phyloP scores from a whole-genome alignment of 1,139 yeast species.

The Taphrina flavorubra region DNA sequence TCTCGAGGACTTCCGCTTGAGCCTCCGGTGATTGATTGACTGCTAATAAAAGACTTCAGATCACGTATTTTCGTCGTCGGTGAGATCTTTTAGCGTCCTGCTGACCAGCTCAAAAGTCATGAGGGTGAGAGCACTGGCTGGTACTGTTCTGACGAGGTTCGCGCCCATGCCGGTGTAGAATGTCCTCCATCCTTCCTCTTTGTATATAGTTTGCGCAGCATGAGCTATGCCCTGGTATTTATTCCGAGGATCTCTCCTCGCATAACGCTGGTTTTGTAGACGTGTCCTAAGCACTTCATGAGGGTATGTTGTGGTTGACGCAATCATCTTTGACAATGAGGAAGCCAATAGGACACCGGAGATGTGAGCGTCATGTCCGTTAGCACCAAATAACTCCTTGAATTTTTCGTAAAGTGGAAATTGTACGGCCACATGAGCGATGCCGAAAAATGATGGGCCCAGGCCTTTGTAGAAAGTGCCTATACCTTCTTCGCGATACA shows the following conservation, averaged over 20 bases:
- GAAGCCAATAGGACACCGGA: slow-evolving; percentile 71
- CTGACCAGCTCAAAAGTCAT: slow-evolving; percentile 86
- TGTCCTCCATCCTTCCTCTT: slow-evolving; percentile 76
- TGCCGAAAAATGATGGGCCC: slow-evolving; percentile 86
- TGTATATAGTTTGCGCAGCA: slow-evolving; percentile 62
- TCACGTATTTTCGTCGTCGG: not conserved
- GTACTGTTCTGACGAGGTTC: slow-evolving; percentile 87
- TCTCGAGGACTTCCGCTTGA: too few species aligned
- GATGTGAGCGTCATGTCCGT: slow-evolving; percentile 49
- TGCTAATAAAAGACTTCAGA: not conserved
- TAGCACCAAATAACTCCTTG: slow-evolving; percentile 55
- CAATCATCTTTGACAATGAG: slow-evolving; percentile 82
- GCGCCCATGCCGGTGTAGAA: slow-evolving; percentile 90
- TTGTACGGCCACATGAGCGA: slow-evolving; percentile 93
- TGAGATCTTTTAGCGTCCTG: slow-evolving; percentile 57
- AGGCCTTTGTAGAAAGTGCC: slow-evolving; percentile 88
- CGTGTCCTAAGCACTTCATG: slow-evolving; percentile 94
- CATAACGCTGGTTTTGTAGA: slow-evolving; percentile 64
- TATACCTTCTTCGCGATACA: slow-evolving; percentile 80
- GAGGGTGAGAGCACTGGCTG: slow-evolving; percentile 91
- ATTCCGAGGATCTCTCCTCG: slow-evolving; percentile 42
- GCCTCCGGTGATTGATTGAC: too few species aligned
- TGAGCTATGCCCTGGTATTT: slow-evolving; percentile 55
- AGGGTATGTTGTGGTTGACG: slow-evolving; percentile 89
- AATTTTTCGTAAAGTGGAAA: slow-evolving; percentile 93